These are phyloP conservation scores for Lentinus brumalis DNA, from an alignment of 768 basidiomycete genomes.

Conservation along the genomic window DNA sequence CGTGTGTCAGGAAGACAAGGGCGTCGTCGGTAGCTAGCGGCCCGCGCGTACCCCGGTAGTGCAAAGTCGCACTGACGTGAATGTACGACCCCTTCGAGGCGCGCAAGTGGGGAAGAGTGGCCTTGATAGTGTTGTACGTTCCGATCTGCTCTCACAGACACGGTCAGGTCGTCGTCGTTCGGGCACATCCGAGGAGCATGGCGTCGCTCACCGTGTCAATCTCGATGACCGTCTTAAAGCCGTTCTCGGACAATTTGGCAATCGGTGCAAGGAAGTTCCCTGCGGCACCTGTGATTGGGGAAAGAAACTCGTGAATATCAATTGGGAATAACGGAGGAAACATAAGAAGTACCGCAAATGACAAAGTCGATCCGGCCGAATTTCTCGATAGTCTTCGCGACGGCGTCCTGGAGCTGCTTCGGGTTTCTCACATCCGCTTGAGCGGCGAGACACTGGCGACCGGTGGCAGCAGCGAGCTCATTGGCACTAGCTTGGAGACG, in stretches of 20 bases:
- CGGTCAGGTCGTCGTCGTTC: not conserved
- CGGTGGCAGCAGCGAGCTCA: constrained; percentile 71
- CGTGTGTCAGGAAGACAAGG: constrained; percentile 9
- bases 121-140: constrained; percentile 93
- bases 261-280: constrained; percentile 96
- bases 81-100: constrained; percentile 79
- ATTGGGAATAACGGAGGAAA: not conserved
- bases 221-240: constrained; percentile 89
- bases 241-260: constrained; percentile 81
- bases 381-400: constrained; percentile 66
- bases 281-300: constrained; percentile 68
- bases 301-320: not conserved
- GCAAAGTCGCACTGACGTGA: constrained; percentile 87
- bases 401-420: constrained; percentile 71
- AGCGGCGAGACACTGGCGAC: constrained; percentile 66
- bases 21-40: not conserved
- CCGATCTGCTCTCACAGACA: constrained; percentile 58
- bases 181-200: not conserved
- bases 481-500: constrained; percentile 69
- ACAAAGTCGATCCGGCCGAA: constrained; percentile 94
- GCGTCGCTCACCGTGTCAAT: constrained; percentile 75
- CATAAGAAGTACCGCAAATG: constrained; percentile 69
- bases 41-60: constrained; percentile 67
- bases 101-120: constrained; percentile 76
- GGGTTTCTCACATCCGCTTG: constrained; percentile 86